Evolutionary conservation across 2,329 filamentous ascomycete genomes (phyloP), one percentile per base, ranked within the genome.

Genomic region (Colletotrichum sp.): DNA sequence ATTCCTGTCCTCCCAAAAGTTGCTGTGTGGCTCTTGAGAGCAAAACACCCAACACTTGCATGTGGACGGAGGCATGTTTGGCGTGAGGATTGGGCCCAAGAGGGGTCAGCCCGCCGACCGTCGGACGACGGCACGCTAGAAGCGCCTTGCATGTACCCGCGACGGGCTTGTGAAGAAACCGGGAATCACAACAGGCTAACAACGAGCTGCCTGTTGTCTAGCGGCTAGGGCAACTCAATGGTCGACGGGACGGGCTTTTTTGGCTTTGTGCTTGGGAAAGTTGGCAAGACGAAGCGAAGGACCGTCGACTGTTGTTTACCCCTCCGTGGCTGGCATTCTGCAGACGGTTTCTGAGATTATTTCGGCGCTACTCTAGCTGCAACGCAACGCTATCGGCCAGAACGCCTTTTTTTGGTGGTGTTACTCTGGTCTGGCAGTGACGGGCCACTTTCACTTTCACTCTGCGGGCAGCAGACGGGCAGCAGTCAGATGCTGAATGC

Each of bases 41-140:
- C 55, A 60, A 39, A 32, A 60, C 36, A 60, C 64, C 34, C 24
- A 62, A 59, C 63, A 68, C 64, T 73, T 75, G 70, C 73, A 75
- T 75, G 73, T 75, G 73, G 67, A 63, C 26, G 59, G 22, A 32
- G 69, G 71, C 13, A 8, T 18, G 22, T 64, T 64, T 64, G 60
- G 60, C 22, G 60, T 30, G 12, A 13, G 62, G 18, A 32, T 24
- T 22, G 32, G n/a, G 22, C 22, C 22, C 22, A 34, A 32, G 55
- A 22, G 59, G 57, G 57, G 26, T 44, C 24, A 67, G 12, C 55
- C 59, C 39, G 52, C 63, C 68, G 72, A 68, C 63, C 22, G 73
- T 75, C 57, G 57, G 73, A 75, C 63, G 73, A 73, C 64, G 73
- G 63, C 72, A 52, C 44, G 44, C 70, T 72, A 75, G 73, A 72